phyloP scores from a whole-genome alignment of 441 rosid genomes.

The Breynia disticha region DNA sequence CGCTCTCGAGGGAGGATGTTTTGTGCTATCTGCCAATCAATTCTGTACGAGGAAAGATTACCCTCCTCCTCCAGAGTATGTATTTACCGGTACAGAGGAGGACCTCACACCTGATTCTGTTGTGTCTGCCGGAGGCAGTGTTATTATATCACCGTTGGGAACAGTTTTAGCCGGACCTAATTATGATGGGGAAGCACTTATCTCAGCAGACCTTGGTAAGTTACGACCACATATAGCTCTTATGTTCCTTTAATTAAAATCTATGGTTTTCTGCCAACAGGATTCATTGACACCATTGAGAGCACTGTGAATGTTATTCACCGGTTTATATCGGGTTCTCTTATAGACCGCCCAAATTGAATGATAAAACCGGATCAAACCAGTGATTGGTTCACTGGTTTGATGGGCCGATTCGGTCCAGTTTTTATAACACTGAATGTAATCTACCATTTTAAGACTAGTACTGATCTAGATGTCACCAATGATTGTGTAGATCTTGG shows the following conservation, averaged over 20 bases:
- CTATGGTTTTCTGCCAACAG: too few relatives aligned
- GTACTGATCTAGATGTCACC: neutral
- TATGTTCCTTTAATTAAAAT: neutral
- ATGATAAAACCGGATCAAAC: too few relatives aligned
- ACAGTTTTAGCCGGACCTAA: slow-evolving; percentile 79
- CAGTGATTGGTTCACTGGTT: too few relatives aligned
- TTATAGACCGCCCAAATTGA: too few relatives aligned
- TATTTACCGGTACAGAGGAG: slow-evolving; percentile 53
- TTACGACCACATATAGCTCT: neutral
- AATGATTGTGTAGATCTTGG: slow-evolving; percentile 56
- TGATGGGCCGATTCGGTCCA: too few relatives aligned
- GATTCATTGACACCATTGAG: too few relatives aligned
- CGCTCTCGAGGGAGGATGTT: slow-evolving; percentile 94
- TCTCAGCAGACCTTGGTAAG: slow-evolving; percentile 78
- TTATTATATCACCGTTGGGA: slow-evolving; percentile 80
- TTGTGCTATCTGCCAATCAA: slow-evolving; percentile 78
- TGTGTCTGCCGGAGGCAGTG: slow-evolving; percentile 89
- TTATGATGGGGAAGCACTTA: slow-evolving; percentile 71
- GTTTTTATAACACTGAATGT: too few relatives aligned
- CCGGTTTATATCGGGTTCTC: too few relatives aligned
- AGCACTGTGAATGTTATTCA: too few relatives aligned
- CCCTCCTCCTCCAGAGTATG: slow-evolving; percentile 83
- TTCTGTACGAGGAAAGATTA: slow-evolving; percentile 80
- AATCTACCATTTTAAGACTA: too few relatives aligned
- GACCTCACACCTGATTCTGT: slow-evolving; percentile 62